These are phyloP conservation scores for Mycena albidolilacea DNA, from an alignment of 768 basidiomycete genomes.

Conservation along the genomic window DNA sequence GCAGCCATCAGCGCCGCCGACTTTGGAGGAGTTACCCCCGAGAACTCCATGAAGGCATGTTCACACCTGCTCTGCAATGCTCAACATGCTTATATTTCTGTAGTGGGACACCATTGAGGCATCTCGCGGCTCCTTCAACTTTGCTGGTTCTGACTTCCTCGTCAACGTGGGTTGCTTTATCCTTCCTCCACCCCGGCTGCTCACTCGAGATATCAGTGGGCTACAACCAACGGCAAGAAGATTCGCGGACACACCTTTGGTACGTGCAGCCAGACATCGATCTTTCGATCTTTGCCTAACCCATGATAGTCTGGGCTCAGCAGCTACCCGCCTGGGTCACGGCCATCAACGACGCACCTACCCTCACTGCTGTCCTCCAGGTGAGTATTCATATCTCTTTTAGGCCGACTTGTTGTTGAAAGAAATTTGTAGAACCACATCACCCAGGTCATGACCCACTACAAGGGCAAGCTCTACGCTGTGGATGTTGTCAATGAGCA, in stretches of 20 bases:
- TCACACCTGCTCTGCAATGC: not conserved
- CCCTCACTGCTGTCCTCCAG: constrained; percentile 45
- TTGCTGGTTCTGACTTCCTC: constrained; percentile 52
- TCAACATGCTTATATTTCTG: not conserved
- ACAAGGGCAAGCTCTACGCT: constrained; percentile 59
- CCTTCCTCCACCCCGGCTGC: not conserved
- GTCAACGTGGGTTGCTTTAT: constrained; percentile 45
- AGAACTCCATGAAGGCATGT: constrained; percentile 60
- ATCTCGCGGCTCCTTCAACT: constrained; percentile 52
- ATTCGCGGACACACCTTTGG: constrained; percentile 60
- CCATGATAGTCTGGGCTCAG: constrained; percentile 46
- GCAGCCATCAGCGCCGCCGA: constrained; percentile 42
- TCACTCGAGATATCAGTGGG: constrained; percentile 45
- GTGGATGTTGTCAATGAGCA: constrained; percentile 36
- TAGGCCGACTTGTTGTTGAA: not conserved
- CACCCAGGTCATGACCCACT: constrained; percentile 59
- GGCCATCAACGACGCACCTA: constrained; percentile 53
- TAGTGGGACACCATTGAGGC: constrained; percentile 60
- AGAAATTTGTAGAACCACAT: constrained; percentile 57
- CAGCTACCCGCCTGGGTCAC: constrained; percentile 63
- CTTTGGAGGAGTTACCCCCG: constrained; percentile 61
- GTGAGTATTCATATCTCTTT: constrained; percentile 39
- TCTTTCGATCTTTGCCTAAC: not conserved
- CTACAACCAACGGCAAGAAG: constrained; percentile 55
- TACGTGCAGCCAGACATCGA: constrained; percentile 19